A percentile compares a stretch with the other conserved stretches of the same genome.
Evolutionary conservation across 768 basidiomycete genomes (phyloP).

Genomic region (Tylopilus sp.): DNA sequence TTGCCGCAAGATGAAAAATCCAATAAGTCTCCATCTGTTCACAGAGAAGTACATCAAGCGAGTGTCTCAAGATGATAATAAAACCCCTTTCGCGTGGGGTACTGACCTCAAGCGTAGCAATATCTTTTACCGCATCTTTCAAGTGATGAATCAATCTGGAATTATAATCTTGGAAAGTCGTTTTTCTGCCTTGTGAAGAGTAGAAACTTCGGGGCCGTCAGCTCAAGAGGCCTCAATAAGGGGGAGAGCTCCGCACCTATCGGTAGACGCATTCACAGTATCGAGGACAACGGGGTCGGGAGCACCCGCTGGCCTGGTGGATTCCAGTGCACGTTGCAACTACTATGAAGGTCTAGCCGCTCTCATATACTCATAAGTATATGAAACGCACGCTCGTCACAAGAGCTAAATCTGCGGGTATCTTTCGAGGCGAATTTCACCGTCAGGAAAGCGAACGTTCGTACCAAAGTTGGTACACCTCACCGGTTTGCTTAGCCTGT

Average conservation of each 20-base stretch:
- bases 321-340: constrained; percentile 45
- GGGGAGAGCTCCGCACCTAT: constrained; percentile 49
- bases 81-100: neutral
- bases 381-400: constrained; percentile 42
- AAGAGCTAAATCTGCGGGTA: constrained; percentile 54
- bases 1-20: constrained; percentile 72
- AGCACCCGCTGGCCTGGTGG: constrained; percentile 40
- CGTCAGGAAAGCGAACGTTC: constrained; percentile 1
- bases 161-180: constrained; percentile 77
- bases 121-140: constrained; percentile 43
- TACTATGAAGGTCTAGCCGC: constrained; percentile 23
- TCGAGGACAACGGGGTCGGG: constrained; percentile 37
- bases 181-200: constrained; percentile 81
- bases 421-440: constrained; percentile 34
- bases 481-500: constrained; percentile 67
- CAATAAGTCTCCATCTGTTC: constrained; percentile 84
- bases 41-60: neutral
- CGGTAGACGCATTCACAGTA: constrained; percentile 73
- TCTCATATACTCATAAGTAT: neutral
- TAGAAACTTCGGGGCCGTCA: constrained; percentile 56
- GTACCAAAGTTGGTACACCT: constrained; percentile 6
- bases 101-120: constrained; percentile 68
- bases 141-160: constrained; percentile 56
- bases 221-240: neutral
- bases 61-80: neutral